These are phyloP conservation scores for Croton laevigatus DNA, from an alignment of 441 rosid species.

Conservation along the genomic window DNA sequence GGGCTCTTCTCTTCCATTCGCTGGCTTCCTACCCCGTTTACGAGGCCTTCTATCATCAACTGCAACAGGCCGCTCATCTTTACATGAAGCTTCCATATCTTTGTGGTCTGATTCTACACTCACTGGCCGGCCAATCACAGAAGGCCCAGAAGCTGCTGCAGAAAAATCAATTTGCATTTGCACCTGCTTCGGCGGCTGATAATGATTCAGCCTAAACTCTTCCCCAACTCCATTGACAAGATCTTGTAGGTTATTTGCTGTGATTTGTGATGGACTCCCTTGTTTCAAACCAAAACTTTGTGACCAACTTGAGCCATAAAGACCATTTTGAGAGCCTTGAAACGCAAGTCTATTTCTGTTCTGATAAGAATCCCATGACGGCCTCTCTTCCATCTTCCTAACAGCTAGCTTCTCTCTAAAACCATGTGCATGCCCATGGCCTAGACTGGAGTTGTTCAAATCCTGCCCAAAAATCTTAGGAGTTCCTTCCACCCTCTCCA, in stretches of 20 bases:
- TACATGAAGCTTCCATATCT: slow-evolving; percentile 65
- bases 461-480: slow-evolving; percentile 84
- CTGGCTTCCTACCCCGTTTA: slow-evolving; percentile 74
- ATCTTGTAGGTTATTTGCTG: slow-evolving; percentile 42
- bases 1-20: slow-evolving; percentile 72
- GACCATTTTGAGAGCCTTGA: slow-evolving; percentile 40
- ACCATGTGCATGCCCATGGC: slow-evolving; percentile 37
- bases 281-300: slow-evolving; percentile 43
- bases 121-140: slow-evolving; percentile 36
- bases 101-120: slow-evolving; percentile 61
- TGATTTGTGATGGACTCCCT: slow-evolving; percentile 39
- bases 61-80: slow-evolving; percentile 41
- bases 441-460: slow-evolving; percentile 36
- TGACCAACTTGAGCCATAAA: slow-evolving; percentile 56
- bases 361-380: slow-evolving; percentile 45
- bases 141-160: slow-evolving; percentile 59
- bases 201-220: slow-evolving; percentile 40
- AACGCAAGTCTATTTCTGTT: slow-evolving; percentile 52
- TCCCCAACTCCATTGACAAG: slow-evolving; percentile 47
- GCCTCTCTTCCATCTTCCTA: slow-evolving; percentile 77
- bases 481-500: slow-evolving; percentile 45
- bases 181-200: slow-evolving; percentile 49
- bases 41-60: slow-evolving; percentile 68
- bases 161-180: slow-evolving; percentile 82
- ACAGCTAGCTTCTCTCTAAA: slow-evolving; percentile 79